phyloP scores from a whole-genome alignment of 2,329 filamentous ascomycete genomes.

The Paecilomyces sp. region DNA sequence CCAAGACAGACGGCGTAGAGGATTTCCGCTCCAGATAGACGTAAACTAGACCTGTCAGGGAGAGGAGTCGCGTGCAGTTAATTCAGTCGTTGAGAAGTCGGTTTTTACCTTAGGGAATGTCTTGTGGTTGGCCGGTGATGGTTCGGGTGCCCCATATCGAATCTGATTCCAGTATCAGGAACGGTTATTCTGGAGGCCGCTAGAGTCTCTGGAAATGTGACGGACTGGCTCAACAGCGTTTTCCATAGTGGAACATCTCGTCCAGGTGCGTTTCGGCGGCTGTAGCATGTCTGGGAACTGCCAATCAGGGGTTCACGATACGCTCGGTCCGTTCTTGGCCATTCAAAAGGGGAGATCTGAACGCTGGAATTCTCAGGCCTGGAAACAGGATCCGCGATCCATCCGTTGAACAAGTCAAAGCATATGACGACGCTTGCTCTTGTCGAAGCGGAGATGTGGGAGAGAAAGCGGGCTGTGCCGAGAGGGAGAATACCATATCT shows the following conservation, averaged over 20 bases:
- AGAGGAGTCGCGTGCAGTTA: background rate
- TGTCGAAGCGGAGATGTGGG: background rate
- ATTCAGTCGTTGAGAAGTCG: background rate
- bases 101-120: background rate
- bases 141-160: background rate
- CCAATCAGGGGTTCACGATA: background rate
- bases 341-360: background rate
- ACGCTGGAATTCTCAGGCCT: background rate
- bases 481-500: background rate
- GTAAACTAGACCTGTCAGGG: background rate
- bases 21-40: background rate
- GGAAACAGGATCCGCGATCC: background rate
- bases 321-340: background rate
- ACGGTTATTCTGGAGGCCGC: background rate
- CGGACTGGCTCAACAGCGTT: background rate
- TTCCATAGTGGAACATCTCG: background rate
- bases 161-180: background rate
- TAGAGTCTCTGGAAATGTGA: background rate
- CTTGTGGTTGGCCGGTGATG: background rate
- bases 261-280: background rate
- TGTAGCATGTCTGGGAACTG: background rate
- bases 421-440: background rate
- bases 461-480: background rate
- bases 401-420: background rate
- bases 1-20: background rate